Base-by-base conservation (phyloP, 148 eudicot species). In the Euryodendron excelsum region DNA sequence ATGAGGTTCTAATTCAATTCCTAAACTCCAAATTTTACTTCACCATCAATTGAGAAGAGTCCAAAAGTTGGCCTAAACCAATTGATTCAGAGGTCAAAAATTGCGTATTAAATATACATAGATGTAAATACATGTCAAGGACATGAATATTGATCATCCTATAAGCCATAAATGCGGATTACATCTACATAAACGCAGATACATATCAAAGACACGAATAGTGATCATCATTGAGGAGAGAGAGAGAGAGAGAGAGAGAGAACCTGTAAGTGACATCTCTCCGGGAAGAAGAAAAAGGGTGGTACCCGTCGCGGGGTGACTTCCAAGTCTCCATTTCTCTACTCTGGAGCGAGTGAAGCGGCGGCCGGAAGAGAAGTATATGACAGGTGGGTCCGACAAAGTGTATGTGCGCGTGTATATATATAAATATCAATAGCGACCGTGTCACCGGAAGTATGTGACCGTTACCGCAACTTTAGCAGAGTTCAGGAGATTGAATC, bases 191-290 rank as follows among this genome's bases (percentile, higher is more conserved):
- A 25, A 69, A n/a, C n/a, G n/a, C n/a, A n/a, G n/a, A n/a, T n/a
- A 69, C 20, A 34, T 47, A 59, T 17, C 31, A 25, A 44, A 27
- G n/a, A 48, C n/a, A 53, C 25, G 14, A 76, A 30, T 21, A n/a
- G 18, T 23, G 36, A 75, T n/a, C 34, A 52, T 44, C 64, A n/a
- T n/a, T n/a, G n/a, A n/a, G n/a, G n/a, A n/a, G 0, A 21, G 11
- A 5, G 7, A 21, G n/a, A 59, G 3, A 74, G n/a, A 75, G 13
- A 60, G 30, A 17, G 25, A 68, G 44, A 27, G 9, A 3, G 47
- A 63, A 83, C 90, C 90, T 85, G 84, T 88, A 88, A 56, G 80
- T 83, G 50, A 88, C 87, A 28, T 88, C 85, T 88, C 90, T 83
- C 58, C 70, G 86, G 28, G 82, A 79, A 28, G 87, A 84, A 77